Percentiles rank a stretch among this genome's conserved stretches.
Evolutionary conservation across 1,139 yeast species (phyloP).

Genomic region (Pneumocystis canis): DNA sequence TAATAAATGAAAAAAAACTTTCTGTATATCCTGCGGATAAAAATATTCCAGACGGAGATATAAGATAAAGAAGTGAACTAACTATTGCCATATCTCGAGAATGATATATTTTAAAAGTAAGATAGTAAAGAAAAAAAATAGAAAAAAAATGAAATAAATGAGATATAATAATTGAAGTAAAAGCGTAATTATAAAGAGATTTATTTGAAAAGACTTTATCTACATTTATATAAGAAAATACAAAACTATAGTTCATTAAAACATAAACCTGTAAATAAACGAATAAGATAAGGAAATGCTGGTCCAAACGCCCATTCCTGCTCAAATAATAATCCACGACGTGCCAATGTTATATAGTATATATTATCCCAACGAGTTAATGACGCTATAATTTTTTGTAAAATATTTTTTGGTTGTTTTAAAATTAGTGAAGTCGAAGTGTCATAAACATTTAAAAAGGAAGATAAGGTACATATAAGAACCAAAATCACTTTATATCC

Average conservation of each 20-base stretch:
- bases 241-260: not conserved
- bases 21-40: conserved; percentile 67
- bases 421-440: not conserved
- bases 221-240: not conserved
- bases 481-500: not conserved
- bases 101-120: conserved; percentile 29
- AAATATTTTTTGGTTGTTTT: not conserved
- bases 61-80: conserved; percentile 36
- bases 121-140: conserved; percentile 35
- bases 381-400: not conserved
- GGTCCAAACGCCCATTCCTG: conserved; percentile 87
- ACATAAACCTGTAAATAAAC: conserved; percentile 3
- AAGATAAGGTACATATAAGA: not conserved
- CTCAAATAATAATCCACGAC: conserved; percentile 43
- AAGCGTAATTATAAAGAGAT: not conserved
- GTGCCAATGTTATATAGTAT: conserved; percentile 48
- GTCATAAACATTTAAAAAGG: not conserved
- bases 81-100: conserved; percentile 27
- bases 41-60: conserved; percentile 74
- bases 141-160: conserved; percentile 42
- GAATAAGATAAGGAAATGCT: conserved; percentile 35
- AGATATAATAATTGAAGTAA: conserved; percentile 25
- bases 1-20: conserved; percentile 49
- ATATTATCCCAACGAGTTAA: conserved; percentile 60
- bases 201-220: not conserved